Conservation (phyloP, 2,329 filamentous ascomycete species). For the Colletotrichum destructivum region DNA sequence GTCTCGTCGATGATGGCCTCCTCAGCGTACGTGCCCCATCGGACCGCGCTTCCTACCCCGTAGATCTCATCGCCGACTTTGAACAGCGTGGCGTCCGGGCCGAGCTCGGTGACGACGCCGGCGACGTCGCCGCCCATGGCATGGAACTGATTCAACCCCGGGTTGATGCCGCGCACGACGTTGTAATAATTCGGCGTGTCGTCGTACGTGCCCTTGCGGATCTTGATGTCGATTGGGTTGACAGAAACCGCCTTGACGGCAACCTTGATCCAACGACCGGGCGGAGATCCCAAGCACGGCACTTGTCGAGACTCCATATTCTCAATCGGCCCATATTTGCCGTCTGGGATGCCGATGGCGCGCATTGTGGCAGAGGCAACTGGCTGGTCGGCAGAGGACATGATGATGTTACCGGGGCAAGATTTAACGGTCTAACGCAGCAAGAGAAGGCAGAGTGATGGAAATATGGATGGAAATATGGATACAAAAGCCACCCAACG, state of each 20-base stretch:
- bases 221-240: slow-evolving; percentile 3
- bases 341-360: neutral
- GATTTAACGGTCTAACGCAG: no score
- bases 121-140: slow-evolving; percentile 4
- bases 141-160: neutral
- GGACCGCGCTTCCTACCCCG: neutral
- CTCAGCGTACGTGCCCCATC: slow-evolving; percentile 2
- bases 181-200: slow-evolving; percentile 6
- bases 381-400: neutral
- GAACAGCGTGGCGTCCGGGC: neutral
- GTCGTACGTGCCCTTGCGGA: neutral
- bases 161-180: neutral
- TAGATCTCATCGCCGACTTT: neutral
- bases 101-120: neutral
- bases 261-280: neutral
- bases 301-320: neutral
- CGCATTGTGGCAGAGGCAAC: neutral
- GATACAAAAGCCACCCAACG: no score
- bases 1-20: slow-evolving; percentile 6
- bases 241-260: neutral
- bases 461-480: no score
- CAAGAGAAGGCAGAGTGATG: no score
- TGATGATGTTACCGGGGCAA: neutral
- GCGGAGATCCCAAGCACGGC: neutral
- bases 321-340: slow-evolving; percentile 1